Base-by-base conservation (phyloP, 2,329 filamentous ascomycete species). In the Macrophomina pseudophaseolina region DNA sequence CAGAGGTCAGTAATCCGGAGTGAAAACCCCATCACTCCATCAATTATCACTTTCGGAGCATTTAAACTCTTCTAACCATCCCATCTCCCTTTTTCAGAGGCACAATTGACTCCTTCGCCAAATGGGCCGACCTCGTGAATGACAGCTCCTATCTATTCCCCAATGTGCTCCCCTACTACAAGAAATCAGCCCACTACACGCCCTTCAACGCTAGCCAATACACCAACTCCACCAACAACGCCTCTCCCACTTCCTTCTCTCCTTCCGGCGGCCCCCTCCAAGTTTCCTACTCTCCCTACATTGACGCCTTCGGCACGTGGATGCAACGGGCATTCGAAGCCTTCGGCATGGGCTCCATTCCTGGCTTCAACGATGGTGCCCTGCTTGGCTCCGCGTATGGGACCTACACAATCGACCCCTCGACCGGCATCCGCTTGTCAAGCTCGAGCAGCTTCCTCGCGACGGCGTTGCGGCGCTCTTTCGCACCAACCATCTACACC, bases 381-480 rank as follows among this genome's bases (percentile, higher is more conserved):
- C 48, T 68, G 0, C 14, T 42, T 3, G 67, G 67, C 33, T 44
- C 11, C 9, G 35, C 33, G 5, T 48, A 32, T 42, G 38, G 14
- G 11, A 60, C 71, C 0, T 68, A 66, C 1, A 78, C 75, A 0
- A 71, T 78, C 63, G 67, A 76, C 46, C 73, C 74, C 1, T 67
- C n/a, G 8, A 72, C 64, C 12, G 63, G 53, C n/a, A 35, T 53
- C 28, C 60, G 72, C 18, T 60, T 49, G 5, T 69, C 71, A 11
- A 68, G 71, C 4, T 68, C 70, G 30, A 69, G 70, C 2, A 65
- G 67, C 33, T 74, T 72, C 56, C 70, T 76, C 8, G 69, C 71
- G 40, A 51, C 53, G 12, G 70, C 72, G 0, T 63, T 78, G 2
- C 51, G 5, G 30, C 32, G 30, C 51, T 9, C 14, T 14, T 32